These are phyloP conservation scores for Vachellia collinsii DNA, from an alignment of 306 rosid genomes.

Conservation along the genomic window DNA sequence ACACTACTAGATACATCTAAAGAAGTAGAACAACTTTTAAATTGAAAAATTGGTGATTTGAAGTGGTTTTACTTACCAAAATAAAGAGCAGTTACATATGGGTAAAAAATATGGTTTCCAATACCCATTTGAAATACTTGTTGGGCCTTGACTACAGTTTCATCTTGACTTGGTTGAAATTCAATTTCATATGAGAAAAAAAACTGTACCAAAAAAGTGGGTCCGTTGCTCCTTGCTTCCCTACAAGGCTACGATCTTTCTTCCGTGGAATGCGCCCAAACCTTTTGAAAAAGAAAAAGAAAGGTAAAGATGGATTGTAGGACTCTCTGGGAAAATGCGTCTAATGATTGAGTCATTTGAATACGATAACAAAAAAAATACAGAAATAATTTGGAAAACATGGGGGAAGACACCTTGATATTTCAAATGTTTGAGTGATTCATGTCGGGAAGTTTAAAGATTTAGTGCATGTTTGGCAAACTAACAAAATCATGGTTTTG, in stretches of 20 bases:
- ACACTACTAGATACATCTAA: too few relatives aligned
- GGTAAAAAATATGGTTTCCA: background rate
- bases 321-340: background rate
- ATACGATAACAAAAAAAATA: background rate
- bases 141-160: background rate
- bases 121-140: background rate
- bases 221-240: background rate
- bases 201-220: too few relatives aligned
- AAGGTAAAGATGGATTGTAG: background rate
- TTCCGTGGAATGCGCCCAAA: background rate
- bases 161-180: background rate
- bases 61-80: too few relatives aligned
- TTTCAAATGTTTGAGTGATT: too few relatives aligned
- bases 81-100: background rate
- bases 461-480: too few relatives aligned
- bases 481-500: too few relatives aligned
- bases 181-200: too few relatives aligned
- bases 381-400: background rate
- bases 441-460: too few relatives aligned
- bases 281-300: background rate
- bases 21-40: too few relatives aligned
- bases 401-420: too few relatives aligned
- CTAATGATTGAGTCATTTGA: background rate
- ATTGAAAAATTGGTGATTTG: too few relatives aligned
- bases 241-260: too few relatives aligned